Base-by-base conservation (phyloP, 2,329 filamentous ascomycete species). In the Trichophyton verrucosum region DNA sequence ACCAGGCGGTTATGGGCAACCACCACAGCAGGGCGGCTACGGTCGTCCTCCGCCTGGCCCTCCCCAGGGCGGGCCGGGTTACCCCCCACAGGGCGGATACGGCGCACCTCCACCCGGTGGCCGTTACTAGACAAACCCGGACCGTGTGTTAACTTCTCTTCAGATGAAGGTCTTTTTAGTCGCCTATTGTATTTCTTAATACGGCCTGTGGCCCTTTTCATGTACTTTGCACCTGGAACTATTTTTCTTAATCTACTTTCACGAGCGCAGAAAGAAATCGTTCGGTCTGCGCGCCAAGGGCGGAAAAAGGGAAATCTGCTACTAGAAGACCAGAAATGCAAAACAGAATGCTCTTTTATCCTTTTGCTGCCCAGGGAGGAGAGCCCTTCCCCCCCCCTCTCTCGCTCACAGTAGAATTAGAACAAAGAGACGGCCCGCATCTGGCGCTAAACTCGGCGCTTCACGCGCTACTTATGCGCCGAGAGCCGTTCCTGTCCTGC, bases 21-120 rank as follows among this genome's bases (percentile, higher is more conserved):
- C 65, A 42, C 66, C 66, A 20, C 67, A 65, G 42, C 68, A 67
- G 51, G 64, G 46, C 15, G 46, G 65, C 13, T 67, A 66, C 60
- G 64, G 64, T 33, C 61, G 63, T 40, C 47, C 36, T 33, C 61
- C 64, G 47, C 65, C 66, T 61, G 51, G 51, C 15, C 58, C 61
- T 27, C 61, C 61, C 3, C 66, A 65, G 47, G 65, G 64, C 3
- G 46, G 46, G 13, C 46, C 51, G 8, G 67, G 65, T 7, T 64
- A 63, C 1, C 67, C 65, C 20, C 66, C 65, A 17, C 65, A 65
- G 56, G 68, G 66, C 60, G 65, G 65, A 15, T 67, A 65, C 60
- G 64, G 64, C 42, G 62, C 30, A 30, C 60, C 62, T 44, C 66
- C 66, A 62, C 66, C 66, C 47, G 67, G 64, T 53, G 56, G 62